Conservation (phyloP, 306 rosid species). For the Vigna nakashimae region DNA sequence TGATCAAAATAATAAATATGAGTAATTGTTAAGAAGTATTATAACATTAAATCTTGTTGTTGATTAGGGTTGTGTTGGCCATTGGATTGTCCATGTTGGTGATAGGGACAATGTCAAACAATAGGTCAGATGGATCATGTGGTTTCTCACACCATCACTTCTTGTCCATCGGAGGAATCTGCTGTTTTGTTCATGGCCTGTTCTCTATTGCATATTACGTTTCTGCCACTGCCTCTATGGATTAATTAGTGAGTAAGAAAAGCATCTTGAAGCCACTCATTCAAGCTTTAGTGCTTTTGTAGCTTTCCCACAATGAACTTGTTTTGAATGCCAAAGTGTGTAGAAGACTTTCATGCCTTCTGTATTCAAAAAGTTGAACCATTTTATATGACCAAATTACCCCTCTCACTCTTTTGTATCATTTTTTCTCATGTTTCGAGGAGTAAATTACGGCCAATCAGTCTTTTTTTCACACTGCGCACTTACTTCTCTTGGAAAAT, state of each 20-base stretch:
- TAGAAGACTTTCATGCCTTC: constrained; percentile 38
- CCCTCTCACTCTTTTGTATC: constrained; percentile 1
- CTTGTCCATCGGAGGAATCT: constrained; percentile 92
- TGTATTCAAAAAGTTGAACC: constrained; percentile 29
- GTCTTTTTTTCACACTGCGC: too few relatives aligned
- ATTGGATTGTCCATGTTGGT: constrained; percentile 87
- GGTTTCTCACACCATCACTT: constrained; percentile 94
- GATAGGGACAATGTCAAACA: constrained; percentile 86
- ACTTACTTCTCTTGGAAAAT: too few relatives aligned
- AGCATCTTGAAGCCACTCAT: constrained; percentile 38
- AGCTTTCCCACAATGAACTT: constrained; percentile 7
- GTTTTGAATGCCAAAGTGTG: constrained; percentile 40
- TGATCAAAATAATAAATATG: not conserved
- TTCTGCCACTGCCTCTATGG: constrained; percentile 63
- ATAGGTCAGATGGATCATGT: constrained; percentile 75
- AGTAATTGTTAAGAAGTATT: too few relatives aligned
- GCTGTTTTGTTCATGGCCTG: constrained; percentile 85
- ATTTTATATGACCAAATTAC: constrained; percentile 27
- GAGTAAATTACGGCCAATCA: not conserved
- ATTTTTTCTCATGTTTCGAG: not conserved
- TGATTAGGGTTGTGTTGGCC: constrained; percentile 72
- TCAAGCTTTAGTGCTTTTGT: constrained; percentile 42
- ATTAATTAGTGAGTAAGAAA: constrained; percentile 50
- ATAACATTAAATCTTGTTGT: not conserved
- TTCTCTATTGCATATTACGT: constrained; percentile 80